Conservation (phyloP, 352 stramenopile species). For the Pythium plurisporium region DNA sequence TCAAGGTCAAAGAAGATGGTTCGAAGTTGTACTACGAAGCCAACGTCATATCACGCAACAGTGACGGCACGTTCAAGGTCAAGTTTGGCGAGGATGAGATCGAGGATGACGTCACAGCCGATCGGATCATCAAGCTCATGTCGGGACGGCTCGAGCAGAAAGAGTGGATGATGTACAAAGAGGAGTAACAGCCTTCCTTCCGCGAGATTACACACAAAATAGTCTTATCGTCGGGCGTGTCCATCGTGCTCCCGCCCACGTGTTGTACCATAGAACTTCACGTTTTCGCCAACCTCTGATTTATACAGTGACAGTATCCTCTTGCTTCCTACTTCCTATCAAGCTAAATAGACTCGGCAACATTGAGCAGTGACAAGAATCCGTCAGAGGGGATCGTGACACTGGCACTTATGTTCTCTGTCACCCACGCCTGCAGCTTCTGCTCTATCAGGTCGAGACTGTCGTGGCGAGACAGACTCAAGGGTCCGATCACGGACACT, state of each 20-base stretch:
- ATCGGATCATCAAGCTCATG: constrained; percentile 62
- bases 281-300: too few relatives aligned
- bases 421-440: constrained; percentile 52
- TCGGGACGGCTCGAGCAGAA: constrained; percentile 58
- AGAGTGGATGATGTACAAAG: constrained; percentile 75
- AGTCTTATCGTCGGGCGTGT: too few relatives aligned
- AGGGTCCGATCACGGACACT: constrained; percentile 38
- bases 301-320: background rate
- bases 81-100: constrained; percentile 57
- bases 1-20: constrained; percentile 63
- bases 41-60: constrained; percentile 42
- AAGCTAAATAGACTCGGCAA: constrained; percentile 33
- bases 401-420: constrained; percentile 31
- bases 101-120: constrained; percentile 37
- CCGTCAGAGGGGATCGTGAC: constrained; percentile 31
- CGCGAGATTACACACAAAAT: too few relatives aligned
- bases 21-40: constrained; percentile 60
- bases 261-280: constrained; percentile 5
- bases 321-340: background rate
- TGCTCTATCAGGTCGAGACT: constrained; percentile 50
- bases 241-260: too few relatives aligned
- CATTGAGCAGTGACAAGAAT: constrained; percentile 48
- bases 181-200: constrained; percentile 18
- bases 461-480: constrained; percentile 45
- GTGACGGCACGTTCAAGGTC: constrained; percentile 59